phyloP scores from a whole-genome alignment of 2,329 filamentous ascomycete genomes.

The Epichloe hybrida region DNA sequence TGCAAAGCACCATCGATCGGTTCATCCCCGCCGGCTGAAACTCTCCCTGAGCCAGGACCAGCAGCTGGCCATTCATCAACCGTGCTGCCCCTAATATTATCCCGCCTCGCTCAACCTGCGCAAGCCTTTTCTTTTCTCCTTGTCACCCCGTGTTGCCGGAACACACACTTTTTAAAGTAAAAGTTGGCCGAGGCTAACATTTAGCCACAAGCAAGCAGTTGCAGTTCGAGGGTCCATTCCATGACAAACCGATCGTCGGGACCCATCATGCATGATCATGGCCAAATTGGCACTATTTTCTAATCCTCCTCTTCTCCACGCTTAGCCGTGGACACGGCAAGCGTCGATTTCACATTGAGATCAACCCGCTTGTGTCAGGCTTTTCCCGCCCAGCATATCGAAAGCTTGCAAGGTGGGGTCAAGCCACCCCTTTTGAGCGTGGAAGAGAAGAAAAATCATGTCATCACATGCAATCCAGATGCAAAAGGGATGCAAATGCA shows the following conservation, averaged over 20 bases:
- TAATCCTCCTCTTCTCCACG: too few species aligned
- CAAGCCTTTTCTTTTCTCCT: background rate
- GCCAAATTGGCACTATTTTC: too few species aligned
- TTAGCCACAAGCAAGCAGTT: background rate
- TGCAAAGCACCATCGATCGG: too few species aligned
- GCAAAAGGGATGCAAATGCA: too few species aligned
- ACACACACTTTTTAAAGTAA: background rate
- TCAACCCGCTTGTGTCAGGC: too few species aligned
- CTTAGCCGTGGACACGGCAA: background rate
- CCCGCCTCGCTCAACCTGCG: background rate
- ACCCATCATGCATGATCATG: background rate
- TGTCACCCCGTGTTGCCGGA: background rate
- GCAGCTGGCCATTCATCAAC: background rate
- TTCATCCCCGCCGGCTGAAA: too few species aligned
- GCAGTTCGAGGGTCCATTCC: background rate
- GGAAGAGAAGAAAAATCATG: too few species aligned
- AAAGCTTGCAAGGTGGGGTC: too few species aligned
- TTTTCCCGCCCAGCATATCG: too few species aligned
- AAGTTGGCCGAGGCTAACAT: constrained; percentile 1
- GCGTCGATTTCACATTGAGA: too few species aligned
- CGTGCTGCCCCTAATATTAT: background rate
- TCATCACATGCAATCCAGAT: too few species aligned
- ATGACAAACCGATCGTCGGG: background rate
- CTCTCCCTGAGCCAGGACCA: background rate
- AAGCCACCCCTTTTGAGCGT: too few species aligned